Percentiles rank a stretch among this genome's conserved stretches.
phyloP scores from a whole-genome alignment of 352 stramenopile species.

The Globisporangium abappressorium region DNA sequence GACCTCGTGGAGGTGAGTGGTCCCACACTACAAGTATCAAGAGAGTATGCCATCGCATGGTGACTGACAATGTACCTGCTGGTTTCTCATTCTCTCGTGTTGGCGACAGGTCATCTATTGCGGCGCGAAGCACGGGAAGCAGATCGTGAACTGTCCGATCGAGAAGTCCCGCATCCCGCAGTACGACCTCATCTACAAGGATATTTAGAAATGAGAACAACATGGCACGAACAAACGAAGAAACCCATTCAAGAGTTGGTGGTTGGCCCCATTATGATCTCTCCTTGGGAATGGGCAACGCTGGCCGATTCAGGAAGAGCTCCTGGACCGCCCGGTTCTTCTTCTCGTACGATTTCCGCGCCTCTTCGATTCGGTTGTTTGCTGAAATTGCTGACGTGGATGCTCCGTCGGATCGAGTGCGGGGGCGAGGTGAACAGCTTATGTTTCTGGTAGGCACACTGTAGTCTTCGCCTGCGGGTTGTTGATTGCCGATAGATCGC shows the following conservation, averaged over 20 bases:
- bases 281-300: slow-evolving; percentile 22
- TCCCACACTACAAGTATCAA: background rate
- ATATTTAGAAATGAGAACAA: slow-evolving; percentile 42
- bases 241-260: background rate
- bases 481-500: slow-evolving; percentile 16
- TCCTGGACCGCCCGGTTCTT: slow-evolving; percentile 60
- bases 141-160: slow-evolving; percentile 80
- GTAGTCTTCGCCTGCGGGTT: background rate
- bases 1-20: slow-evolving; percentile 75
- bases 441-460: background rate
- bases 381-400: slow-evolving; percentile 7
- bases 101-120: slow-evolving; percentile 84
- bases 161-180: slow-evolving; percentile 72
- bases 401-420: slow-evolving; percentile 17
- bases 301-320: slow-evolving; percentile 46
- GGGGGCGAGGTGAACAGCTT: background rate
- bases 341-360: slow-evolving; percentile 43
- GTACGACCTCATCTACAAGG: slow-evolving; percentile 82
- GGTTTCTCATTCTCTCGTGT: slow-evolving; percentile 36
- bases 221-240: background rate
- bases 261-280: background rate
- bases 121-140: slow-evolving; percentile 72
- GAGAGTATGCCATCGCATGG: background rate
- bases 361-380: slow-evolving; percentile 24
- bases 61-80: background rate